A percentile compares a stretch with the other conserved stretches of the same genome.
Evolutionary conservation across 1,284 basidiomycete genomes (phyloP).

Genomic region (Volvariella volvacea): DNA sequence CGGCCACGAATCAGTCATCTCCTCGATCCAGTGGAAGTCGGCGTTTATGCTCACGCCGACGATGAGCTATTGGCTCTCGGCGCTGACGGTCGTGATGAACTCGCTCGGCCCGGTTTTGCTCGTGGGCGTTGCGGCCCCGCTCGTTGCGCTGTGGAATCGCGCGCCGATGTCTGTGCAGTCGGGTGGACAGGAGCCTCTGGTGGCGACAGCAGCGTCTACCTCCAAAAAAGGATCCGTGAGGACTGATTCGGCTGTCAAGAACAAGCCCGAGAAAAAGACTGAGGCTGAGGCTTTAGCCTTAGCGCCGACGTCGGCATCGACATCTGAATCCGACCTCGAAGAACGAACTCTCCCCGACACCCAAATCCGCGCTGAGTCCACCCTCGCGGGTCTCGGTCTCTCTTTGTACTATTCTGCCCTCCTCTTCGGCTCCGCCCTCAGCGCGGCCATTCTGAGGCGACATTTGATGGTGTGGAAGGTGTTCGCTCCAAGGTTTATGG

Average conservation of each 20-base stretch:
- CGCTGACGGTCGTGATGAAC: conserved; percentile 77
- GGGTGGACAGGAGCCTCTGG: neutral
- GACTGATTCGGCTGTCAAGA: too few species aligned
- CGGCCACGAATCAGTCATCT: conserved; percentile 87
- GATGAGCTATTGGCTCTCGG: conserved; percentile 72
- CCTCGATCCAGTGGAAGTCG: conserved; percentile 93
- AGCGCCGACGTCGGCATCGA: too few species aligned
- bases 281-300: neutral
- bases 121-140: conserved; percentile 58
- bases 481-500: conserved; percentile 93
- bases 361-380: conserved; percentile 28
- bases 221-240: too few species aligned
- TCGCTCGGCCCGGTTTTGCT: conserved; percentile 70
- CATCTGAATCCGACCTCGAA: too few species aligned
- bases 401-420: conserved; percentile 68
- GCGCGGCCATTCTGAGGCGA: conserved; percentile 72
- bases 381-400: conserved; percentile 54
- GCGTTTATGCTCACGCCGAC: conserved; percentile 75
- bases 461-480: conserved; percentile 99
- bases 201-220: neutral
- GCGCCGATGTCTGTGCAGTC: conserved; percentile 40
- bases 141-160: conserved; percentile 88
- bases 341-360: conserved; percentile 12
- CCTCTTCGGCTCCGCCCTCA: conserved; percentile 65
- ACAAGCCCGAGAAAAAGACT: neutral